phyloP scores from a whole-genome alignment of 805 yeast species.

The Candida glaebosa region DNA sequence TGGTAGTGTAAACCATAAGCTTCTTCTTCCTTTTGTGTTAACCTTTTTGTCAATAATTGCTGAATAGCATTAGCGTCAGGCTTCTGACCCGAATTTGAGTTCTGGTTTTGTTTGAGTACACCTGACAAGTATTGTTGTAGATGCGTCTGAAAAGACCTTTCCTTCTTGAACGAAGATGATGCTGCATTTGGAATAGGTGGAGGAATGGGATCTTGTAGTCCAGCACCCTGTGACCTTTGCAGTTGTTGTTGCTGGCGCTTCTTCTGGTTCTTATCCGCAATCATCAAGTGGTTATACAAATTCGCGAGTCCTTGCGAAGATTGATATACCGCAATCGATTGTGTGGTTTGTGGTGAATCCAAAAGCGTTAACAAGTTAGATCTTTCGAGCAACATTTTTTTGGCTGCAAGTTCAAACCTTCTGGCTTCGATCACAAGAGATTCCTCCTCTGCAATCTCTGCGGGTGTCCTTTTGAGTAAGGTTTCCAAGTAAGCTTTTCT shows the following conservation, averaged over 20 bases:
- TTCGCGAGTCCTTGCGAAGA: constrained; percentile 89
- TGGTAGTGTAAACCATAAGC: constrained; percentile 81
- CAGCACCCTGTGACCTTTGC: constrained; percentile 11
- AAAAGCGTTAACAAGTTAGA: constrained; percentile 70
- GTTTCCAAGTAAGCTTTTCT: constrained; percentile 79
- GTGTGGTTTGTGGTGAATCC: constrained; percentile 82
- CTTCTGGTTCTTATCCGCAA: constrained; percentile 58
- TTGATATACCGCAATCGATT: constrained; percentile 69
- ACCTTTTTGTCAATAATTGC: constrained; percentile 47
- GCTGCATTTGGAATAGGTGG: constrained; percentile 58
- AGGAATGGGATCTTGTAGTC: constrained; percentile 47
- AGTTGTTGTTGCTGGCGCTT: constrained; percentile 46
- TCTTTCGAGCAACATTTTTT: constrained; percentile 80
- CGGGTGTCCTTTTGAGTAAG: constrained; percentile 79
- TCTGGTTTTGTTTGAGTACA: constrained; percentile 30
- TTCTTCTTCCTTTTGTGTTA: constrained; percentile 75
- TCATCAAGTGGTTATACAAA: constrained; percentile 74
- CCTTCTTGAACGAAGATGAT: constrained; percentile 44
- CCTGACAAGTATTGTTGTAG: constrained; percentile 41
- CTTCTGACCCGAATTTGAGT: constrained; percentile 20
- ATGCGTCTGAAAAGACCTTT: constrained; percentile 42
- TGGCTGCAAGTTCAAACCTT: constrained; percentile 87
- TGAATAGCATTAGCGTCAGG: constrained; percentile 39
- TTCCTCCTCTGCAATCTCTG: constrained; percentile 97
- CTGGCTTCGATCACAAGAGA: constrained; percentile 89